These are phyloP conservation scores for Claviceps sp. DNA, from an alignment of 2,329 filamentous ascomycete species.

Conservation along the genomic window DNA sequence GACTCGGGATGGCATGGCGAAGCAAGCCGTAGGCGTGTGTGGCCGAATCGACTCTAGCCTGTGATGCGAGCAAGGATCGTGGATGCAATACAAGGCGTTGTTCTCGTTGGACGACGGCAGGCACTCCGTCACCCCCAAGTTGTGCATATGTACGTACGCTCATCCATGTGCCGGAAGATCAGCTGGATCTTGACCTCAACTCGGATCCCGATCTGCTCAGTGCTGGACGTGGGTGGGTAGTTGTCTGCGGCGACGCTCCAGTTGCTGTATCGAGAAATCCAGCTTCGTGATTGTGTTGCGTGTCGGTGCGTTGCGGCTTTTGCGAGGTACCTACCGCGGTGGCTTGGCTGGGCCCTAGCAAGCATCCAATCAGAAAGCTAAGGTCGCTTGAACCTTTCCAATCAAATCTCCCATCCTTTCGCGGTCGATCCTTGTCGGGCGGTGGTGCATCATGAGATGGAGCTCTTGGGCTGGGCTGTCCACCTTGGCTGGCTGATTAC, in stretches of 20 bases:
- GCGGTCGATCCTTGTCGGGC: not conserved
- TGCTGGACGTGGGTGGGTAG: not conserved
- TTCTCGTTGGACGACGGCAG: not conserved
- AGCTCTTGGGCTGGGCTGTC: not conserved
- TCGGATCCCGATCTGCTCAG: not conserved
- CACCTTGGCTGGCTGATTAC: not conserved
- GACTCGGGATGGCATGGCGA: conserved; percentile 1
- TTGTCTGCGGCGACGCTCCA: not conserved
- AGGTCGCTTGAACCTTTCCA: not conserved
- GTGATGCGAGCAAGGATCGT: not conserved
- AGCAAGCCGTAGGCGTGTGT: not conserved
- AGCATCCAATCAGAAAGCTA: not conserved
- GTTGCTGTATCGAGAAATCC: not conserved
- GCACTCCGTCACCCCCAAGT: not conserved
- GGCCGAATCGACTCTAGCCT: not conserved
- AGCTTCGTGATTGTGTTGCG: not conserved
- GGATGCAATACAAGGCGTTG: not conserved
- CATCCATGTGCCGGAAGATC: not conserved
- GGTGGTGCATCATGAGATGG: not conserved
- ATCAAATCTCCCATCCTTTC: not conserved
- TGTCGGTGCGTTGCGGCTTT: not conserved
- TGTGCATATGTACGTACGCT: not conserved
- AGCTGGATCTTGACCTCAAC: not conserved
- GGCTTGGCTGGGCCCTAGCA: not conserved
- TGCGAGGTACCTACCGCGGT: not conserved